These are phyloP conservation scores for Mortierella polycephala DNA, from an alignment of 371 early-diverging fungal species.

Conservation along the genomic window DNA sequence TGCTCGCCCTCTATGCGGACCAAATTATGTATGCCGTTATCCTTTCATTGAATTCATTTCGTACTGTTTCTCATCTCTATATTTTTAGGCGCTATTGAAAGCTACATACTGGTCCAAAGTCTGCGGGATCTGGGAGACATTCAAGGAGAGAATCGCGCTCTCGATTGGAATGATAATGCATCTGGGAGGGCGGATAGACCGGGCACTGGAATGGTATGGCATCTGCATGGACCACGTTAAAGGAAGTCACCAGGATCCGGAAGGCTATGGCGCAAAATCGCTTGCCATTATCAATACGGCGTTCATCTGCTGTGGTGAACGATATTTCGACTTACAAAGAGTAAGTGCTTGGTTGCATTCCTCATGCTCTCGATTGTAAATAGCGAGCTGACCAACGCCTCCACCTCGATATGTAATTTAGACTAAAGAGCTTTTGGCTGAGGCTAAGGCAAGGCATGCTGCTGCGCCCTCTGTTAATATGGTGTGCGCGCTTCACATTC, in stretches of 20 bases:
- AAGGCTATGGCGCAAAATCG: slow-evolving; percentile 46
- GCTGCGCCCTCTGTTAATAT: slow-evolving; percentile 18
- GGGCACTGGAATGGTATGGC: slow-evolving; percentile 46
- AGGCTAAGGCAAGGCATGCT: slow-evolving; percentile 21
- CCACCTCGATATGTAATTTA: background rate
- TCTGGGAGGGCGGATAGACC: slow-evolving; percentile 27
- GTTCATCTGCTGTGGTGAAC: slow-evolving; percentile 42
- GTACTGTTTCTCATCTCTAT: background rate
- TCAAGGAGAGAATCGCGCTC: slow-evolving; percentile 41
- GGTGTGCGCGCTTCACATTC: slow-evolving; percentile 41
- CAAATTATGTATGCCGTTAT: background rate
- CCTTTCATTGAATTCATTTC: no score
- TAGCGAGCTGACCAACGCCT: no score
- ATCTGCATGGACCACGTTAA: slow-evolving; percentile 31
- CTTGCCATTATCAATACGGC: slow-evolving; percentile 40
- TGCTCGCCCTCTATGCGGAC: background rate
- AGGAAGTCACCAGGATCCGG: slow-evolving; percentile 27
- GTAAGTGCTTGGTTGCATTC: slow-evolving; percentile 6
- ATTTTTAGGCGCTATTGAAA: slow-evolving; percentile 34
- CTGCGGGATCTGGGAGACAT: slow-evolving; percentile 37
- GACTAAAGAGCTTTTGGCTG: slow-evolving; percentile 24
- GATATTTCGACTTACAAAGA: slow-evolving; percentile 15
- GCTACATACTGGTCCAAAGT: slow-evolving; percentile 50
- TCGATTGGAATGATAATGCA: slow-evolving; percentile 48
- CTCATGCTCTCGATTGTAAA: background rate